These are phyloP conservation scores for Dictyostelium citrinum DNA, from an alignment of 78 protist genomes.

Conservation along the genomic window DNA sequence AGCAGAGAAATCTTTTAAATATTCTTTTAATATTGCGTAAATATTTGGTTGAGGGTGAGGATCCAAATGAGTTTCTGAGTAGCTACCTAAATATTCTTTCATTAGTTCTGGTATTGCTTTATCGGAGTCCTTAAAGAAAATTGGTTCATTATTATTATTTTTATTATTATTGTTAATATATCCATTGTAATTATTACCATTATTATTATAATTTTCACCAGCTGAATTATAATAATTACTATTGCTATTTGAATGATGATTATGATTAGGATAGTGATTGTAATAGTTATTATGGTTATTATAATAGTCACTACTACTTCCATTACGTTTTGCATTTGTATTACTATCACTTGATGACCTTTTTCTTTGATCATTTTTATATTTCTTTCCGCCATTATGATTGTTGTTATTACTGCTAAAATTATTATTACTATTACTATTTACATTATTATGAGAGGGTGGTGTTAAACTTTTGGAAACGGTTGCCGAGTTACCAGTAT, in stretches of 20 bases:
- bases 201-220: background rate
- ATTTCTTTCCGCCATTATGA: background rate
- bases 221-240: background rate
- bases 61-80: background rate
- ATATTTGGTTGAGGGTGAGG: background rate
- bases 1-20: slow-evolving; percentile 20
- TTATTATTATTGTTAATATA: background rate
- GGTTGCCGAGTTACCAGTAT: background rate
- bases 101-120: slow-evolving; percentile 24
- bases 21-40: slow-evolving; percentile 11
- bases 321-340: background rate
- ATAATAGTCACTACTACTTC: background rate
- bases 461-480: background rate
- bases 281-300: background rate
- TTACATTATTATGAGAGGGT: background rate
- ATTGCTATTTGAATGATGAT: background rate
- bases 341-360: background rate
- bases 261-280: no score
- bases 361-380: background rate
- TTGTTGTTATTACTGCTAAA: background rate
- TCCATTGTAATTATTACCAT: background rate
- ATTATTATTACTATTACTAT: background rate
- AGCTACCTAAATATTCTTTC: slow-evolving; percentile 40
- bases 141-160: background rate
- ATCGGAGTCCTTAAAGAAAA: slow-evolving; percentile 1